Conservation (phyloP, 495 filamentous ascomycete species). For the Aspergillus asperescens region DNA sequence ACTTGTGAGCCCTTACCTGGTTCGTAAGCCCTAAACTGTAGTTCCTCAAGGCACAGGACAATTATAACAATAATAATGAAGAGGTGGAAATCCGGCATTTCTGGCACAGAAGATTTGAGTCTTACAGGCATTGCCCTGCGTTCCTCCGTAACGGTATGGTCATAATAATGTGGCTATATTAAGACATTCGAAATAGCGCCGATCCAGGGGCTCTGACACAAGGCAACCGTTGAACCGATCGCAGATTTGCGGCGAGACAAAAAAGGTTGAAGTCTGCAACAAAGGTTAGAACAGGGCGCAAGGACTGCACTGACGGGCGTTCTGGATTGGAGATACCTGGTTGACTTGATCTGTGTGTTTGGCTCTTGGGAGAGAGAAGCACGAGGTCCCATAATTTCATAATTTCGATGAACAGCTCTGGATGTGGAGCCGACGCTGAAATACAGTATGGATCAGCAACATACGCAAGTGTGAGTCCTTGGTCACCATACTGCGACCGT, state of each 20-base stretch:
- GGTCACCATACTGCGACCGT: too few relatives aligned
- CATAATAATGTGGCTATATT: neutral
- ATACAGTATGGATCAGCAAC: neutral
- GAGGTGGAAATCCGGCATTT: neutral
- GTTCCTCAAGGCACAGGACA: too few relatives aligned
- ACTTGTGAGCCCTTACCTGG: neutral
- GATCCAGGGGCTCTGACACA: conserved; percentile 1
- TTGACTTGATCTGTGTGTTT: neutral
- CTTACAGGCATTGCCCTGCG: neutral
- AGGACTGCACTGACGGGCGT: too few relatives aligned
- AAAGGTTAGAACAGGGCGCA: neutral
- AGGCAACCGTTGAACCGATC: neutral
- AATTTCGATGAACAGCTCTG: conserved; percentile 3
- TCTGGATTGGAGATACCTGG: too few relatives aligned
- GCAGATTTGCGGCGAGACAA: neutral
- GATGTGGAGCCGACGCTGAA: neutral
- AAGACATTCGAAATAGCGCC: conserved; percentile 1
- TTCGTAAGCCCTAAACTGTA: conserved; percentile 4
- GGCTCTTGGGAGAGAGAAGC: neutral
- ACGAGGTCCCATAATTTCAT: conserved; percentile 6
- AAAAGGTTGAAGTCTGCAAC: neutral
- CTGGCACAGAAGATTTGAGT: neutral
- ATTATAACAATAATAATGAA: too few relatives aligned
- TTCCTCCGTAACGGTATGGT: neutral
- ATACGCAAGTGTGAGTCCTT: too few relatives aligned